Base-by-base conservation (phyloP, 768 basidiomycete species). In the Hydnum rufescens region DNA sequence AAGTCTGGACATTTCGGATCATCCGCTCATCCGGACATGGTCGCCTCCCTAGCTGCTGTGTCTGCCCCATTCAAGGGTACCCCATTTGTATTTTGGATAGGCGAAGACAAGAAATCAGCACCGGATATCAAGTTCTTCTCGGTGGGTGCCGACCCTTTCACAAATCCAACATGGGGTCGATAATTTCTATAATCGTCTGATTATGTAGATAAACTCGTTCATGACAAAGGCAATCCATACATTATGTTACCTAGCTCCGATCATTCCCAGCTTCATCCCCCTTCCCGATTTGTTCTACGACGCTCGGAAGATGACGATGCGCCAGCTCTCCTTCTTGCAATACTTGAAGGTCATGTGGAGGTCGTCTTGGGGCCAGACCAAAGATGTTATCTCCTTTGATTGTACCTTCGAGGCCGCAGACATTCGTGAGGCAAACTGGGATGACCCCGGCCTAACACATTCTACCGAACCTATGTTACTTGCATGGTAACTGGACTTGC, bases 401-500 rank as follows among this genome's bases (percentile, higher is more conserved):
- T 8, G 18, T 8, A 51, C 49, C 13, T 51, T 42, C 36, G 34
- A 29, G 34, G 34, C 28, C 25, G 13, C 49, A 42, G 29, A 42
- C 13, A 30, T 13, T 13, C n/a, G 29, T 8, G 49, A 51, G 13
- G 28, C 6, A 8, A 42, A 6, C 8, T 51, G 25, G 49, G 25
- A 43, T 16, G n/a, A 39, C 28, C 34, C 34, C 18, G 25, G n/a
- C n/a, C 49, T 6, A 51, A 39, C 8, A 51, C 49, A 13, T 51
- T 18, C n/a, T 51, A 51, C 25, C 25, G 49, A 13, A 42, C 49
- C 13, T 51, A 51, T 25, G 49, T 32, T 51, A 39, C n/a, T 16
- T 51, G 49, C 36, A 51, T 51, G 49, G 49, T 51, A 39, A 51
- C 28, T 51, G 16, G 6, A 16, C 25, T 43, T 43, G 49, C 16